Evolutionary conservation across 2,329 filamentous ascomycete genomes (phyloP).

Genomic region (Cordyceps tenuipes): DNA sequence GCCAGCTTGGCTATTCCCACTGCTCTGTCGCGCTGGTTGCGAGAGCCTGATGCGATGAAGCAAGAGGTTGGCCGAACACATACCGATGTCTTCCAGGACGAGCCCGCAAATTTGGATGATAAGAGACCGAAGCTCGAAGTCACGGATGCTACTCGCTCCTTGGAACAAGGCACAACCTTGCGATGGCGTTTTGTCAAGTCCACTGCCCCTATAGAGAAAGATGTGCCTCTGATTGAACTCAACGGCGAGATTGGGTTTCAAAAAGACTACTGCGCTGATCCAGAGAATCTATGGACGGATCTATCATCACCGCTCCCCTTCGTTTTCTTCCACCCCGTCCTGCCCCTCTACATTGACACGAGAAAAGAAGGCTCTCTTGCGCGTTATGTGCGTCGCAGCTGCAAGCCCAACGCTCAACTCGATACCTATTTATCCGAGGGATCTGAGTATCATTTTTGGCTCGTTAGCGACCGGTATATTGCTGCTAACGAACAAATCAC

Average conservation of each 20-base stretch:
- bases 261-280: constrained; percentile 60
- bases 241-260: constrained; percentile 70
- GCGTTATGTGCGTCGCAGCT: constrained; percentile 87
- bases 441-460: constrained; percentile 84
- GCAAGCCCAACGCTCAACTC: constrained; percentile 78
- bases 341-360: constrained; percentile 91
- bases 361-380: constrained; percentile 76
- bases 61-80: constrained; percentile 57
- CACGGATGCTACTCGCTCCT: constrained; percentile 36
- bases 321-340: constrained; percentile 77
- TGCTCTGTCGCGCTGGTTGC: constrained; percentile 69
- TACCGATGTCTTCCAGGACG: constrained; percentile 58
- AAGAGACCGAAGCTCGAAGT: constrained; percentile 37
- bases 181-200: constrained; percentile 61
- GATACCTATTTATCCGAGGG: constrained; percentile 76
- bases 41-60: constrained; percentile 60
- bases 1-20: constrained; percentile 67
- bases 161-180: constrained; percentile 34
- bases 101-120: constrained; percentile 35
- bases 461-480: constrained; percentile 75
- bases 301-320: constrained; percentile 60
- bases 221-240: constrained; percentile 58
- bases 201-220: constrained; percentile 44
- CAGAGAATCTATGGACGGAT: constrained; percentile 60
- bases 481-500: constrained; percentile 54